Base-by-base conservation (phyloP, 164 flowering plant species). In the Nymphaea thermarum region DNA sequence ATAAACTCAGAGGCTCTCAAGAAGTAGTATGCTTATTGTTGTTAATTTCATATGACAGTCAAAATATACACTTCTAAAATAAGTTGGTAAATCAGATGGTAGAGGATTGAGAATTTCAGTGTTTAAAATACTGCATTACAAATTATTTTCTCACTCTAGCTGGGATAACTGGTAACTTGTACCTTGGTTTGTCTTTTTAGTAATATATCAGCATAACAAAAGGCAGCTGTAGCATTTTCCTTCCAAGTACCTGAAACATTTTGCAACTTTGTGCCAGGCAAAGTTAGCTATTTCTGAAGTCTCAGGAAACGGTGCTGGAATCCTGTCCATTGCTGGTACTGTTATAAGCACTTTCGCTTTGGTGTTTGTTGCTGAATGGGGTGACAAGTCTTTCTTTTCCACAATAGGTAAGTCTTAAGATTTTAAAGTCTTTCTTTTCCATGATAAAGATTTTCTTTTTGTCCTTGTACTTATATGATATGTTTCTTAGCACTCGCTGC, bases 321-420 rank as follows among this genome's bases (percentile, higher is more conserved):
- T 91, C 43, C 63, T 94, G 68, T 82, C 96, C 62, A 89, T 93
- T 76, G 94, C 99, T 25, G 83, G 67, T 84, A 91, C 97, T 43
- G 78, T 83, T 57, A 65, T 86, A 60, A 90, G 98, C 84, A 88
- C 97, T 18, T 94, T 94, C 68, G 41, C 78, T 62, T 75, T 91
- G 55, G 96, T 91, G 77, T 94, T 94, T 80, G 94, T 94, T 71
- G 97, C 99, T 65, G 99, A 94, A 79, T 94, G 97, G 97, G 97
- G 97, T 69, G 97, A 94, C 72, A 91, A 90, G 75, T 94, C 97
- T 65, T 94, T 94, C 74, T 94, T 94, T 85, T 91, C 99, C 45
- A 94, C 99, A 60, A 87, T 94, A 71, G 99, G 99, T 93, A 68
- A 79, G 85, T 62, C 53, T 51, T 2, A 62, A 43, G 17, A 55